phyloP scores from a whole-genome alignment of 495 filamentous ascomycete species.

The Daldinia concentrica region DNA sequence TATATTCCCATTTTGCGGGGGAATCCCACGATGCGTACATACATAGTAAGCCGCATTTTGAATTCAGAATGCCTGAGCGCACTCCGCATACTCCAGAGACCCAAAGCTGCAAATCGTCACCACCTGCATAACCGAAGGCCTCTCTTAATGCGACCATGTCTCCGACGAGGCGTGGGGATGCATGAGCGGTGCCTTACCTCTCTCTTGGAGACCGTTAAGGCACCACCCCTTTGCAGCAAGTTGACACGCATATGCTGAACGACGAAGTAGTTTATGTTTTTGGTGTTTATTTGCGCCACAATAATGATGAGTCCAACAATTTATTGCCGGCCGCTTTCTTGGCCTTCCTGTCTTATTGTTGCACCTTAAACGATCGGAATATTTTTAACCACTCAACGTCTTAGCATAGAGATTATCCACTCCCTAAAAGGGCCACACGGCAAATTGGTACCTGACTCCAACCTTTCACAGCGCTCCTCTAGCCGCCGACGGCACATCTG shows the following conservation, averaged over 20 bases:
- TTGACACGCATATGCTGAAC: constrained; percentile 10
- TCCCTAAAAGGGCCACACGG: constrained; percentile 49
- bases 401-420: constrained; percentile 45
- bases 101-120: constrained; percentile 40
- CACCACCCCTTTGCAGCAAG: constrained; percentile 17
- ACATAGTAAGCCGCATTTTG: constrained; percentile 37
- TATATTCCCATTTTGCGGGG: constrained; percentile 39
- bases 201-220: constrained; percentile 33
- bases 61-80: constrained; percentile 38
- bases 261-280: background rate
- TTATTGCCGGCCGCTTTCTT: constrained; percentile 46
- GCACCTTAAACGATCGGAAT: constrained; percentile 50
- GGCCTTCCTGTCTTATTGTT: constrained; percentile 40
- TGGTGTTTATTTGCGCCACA: constrained; percentile 35
- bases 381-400: constrained; percentile 47
- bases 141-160: constrained; percentile 52
- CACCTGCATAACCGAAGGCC: constrained; percentile 54
- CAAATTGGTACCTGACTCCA: constrained; percentile 47
- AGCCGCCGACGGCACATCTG: constrained; percentile 51
- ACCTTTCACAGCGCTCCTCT: constrained; percentile 57
- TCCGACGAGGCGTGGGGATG: constrained; percentile 50
- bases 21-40: constrained; percentile 35
- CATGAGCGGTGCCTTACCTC: constrained; percentile 42
- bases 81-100: constrained; percentile 43
- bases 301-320: constrained; percentile 38